Evolutionary conservation across 2,329 filamentous ascomycete species (phyloP).

Genomic region (Calonectria multiphialidica): DNA sequence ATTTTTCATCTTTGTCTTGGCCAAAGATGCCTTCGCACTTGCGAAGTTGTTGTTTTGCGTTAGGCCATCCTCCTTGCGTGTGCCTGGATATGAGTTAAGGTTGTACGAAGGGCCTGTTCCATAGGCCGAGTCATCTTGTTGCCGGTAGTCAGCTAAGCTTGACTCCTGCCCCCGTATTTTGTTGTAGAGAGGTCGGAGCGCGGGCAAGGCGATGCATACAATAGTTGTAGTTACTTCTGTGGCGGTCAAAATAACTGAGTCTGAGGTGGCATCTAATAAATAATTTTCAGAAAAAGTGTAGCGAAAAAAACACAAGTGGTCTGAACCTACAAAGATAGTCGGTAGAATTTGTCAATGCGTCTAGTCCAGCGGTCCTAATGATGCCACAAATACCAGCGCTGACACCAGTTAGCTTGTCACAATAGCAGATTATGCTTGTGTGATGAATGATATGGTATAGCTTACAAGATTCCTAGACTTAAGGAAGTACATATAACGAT

Average conservation of each 20-base stretch:
- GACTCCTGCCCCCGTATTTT: slow-evolving; percentile 28
- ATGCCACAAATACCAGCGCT: slow-evolving; percentile 26
- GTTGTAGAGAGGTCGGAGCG: slow-evolving; percentile 21
- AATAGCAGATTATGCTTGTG: too few species aligned
- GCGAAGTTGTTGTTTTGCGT: slow-evolving; percentile 14
- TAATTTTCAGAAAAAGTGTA: neutral
- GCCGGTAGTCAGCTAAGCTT: slow-evolving; percentile 25
- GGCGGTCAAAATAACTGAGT: slow-evolving; percentile 28
- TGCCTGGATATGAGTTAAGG: slow-evolving; percentile 14
- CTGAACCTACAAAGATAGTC: slow-evolving; percentile 22
- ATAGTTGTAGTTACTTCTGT: slow-evolving; percentile 28
- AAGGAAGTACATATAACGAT: slow-evolving; percentile 19
- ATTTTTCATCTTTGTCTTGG: slow-evolving; percentile 10
- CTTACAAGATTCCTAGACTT: slow-evolving; percentile 27
- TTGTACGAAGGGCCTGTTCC: slow-evolving; percentile 8
- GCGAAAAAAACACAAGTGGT: neutral
- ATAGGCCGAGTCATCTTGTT: slow-evolving; percentile 29
- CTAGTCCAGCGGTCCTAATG: slow-evolving; percentile 15
- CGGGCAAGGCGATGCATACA: slow-evolving; percentile 22
- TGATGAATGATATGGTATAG: neutral
- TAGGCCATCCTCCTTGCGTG: neutral
- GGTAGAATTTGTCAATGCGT: slow-evolving; percentile 20
- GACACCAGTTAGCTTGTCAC: neutral
- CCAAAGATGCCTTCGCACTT: slow-evolving; percentile 5
- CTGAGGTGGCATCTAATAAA: slow-evolving; percentile 18